Base-by-base conservation (phyloP, 768 basidiomycete genomes). In the Boletus coccyginus region DNA sequence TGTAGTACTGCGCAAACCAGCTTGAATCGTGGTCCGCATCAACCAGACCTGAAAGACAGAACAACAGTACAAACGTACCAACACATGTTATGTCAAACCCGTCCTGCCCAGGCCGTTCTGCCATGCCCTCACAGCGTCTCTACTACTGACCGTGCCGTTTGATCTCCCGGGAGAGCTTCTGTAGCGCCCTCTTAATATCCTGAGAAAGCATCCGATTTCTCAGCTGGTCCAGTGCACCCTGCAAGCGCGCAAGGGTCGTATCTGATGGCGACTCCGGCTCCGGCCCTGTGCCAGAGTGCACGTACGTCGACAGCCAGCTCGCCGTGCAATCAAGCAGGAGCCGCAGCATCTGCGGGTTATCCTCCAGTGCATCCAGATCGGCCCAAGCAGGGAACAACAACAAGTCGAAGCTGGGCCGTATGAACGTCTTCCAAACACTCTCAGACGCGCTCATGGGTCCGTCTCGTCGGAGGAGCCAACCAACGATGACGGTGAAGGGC, bases 401-500 rank as follows among this genome's bases (percentile, higher is more conserved):
- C 41, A 39, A 31, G 13, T 55, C 46, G 24, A 57, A 55, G 11
- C 17, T 16, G 14, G 52, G 46, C 3, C 46, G 46, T n/a, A 57
- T 17, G 35, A 57, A 35, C 7, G 21, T 41, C 41, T 36, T 31
- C 41, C 52, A 54, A 29, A 36, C 21, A 31, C 7, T 35, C 14
- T 46, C 52, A 6, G 56, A 39, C 1, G 51, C 31, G 14, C 29
- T 31, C n/a, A 47, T 10, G 5, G 39, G 56, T 5, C 35, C 54
- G 21, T 57, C 46, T 13, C 41, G 52, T 10, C 56, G 56, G n/a
- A 55, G 46, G n/a, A 57, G 41, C 56, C 52, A 54, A 38, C 52
- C 29, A 0, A 57, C 52, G 7, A 54, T 41, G 29, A 46, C 52
- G 3, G 46, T 31, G 10, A 54, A 38, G 6, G 56, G 52, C 11